Conservation (phyloP, 495 filamentous ascomycete genomes). For the Aspergillus sparsus region DNA sequence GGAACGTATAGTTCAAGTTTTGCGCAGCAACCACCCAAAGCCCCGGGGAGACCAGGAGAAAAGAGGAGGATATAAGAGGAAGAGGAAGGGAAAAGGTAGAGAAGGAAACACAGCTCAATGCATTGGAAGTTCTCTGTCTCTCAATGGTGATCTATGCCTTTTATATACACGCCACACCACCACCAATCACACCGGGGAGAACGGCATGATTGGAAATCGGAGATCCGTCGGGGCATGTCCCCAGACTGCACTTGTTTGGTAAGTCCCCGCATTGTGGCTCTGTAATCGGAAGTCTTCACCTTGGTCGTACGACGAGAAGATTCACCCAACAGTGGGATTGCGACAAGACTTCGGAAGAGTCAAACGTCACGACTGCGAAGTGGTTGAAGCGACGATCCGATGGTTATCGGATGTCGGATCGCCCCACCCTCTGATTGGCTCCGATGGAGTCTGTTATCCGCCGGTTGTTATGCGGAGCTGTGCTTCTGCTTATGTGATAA, state of each 20-base stretch:
- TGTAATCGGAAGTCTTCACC: constrained; percentile 12
- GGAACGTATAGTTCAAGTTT: not conserved
- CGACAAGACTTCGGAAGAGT: not conserved
- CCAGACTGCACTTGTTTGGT: constrained; percentile 8
- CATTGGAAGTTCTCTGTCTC: too few relatives aligned
- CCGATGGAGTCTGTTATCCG: not conserved
- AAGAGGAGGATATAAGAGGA: not conserved
- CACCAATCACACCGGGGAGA: constrained; percentile 1
- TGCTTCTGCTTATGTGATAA: too few relatives aligned
- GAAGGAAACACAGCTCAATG: too few relatives aligned
- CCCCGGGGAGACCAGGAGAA: not conserved
- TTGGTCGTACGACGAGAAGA: constrained; percentile 11
- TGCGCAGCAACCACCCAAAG: too few relatives aligned
- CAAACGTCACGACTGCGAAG: not conserved
- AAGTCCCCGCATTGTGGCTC: constrained; percentile 18
- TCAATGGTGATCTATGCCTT: not conserved
- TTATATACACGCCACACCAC: not conserved
- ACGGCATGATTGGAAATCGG: constrained; percentile 17
- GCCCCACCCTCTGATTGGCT: not conserved
- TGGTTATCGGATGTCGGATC: constrained; percentile 12
- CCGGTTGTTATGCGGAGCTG: not conserved
- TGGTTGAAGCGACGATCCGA: constrained; percentile 3
- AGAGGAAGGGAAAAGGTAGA: not conserved
- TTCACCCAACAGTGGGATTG: not conserved
- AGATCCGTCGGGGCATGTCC: not conserved